Base-by-base conservation (phyloP, 495 filamentous ascomycete species). In the Bacidia rubella region DNA sequence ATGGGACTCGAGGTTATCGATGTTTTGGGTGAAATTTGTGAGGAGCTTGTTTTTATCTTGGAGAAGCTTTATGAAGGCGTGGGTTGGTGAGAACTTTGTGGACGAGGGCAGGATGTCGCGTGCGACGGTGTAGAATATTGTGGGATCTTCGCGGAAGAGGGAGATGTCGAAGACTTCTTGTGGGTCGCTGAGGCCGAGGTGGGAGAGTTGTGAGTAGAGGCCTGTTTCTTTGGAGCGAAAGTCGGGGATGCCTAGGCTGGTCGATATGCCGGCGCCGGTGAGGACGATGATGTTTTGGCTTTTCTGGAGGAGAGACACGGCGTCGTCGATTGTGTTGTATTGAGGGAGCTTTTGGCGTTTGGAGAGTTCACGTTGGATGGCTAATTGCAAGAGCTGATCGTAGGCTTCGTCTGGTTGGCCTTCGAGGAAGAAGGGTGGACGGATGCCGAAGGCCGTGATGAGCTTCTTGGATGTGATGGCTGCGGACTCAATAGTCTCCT, bases 21-120 rank as follows among this genome's bases (percentile, higher is more conserved):
- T 98, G 64, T 98, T 98, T 65, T 98, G 92, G 1, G 90, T 93
- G 68, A 95, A 98, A 67, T 96, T 95, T 23, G 90, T 97, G 47
- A 96, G 74, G 19, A 98, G 78, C 62, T 94, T 95, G 20, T 79
- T 81, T 64, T 90, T 87, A 54, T 89, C 74, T 63, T 97, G 89
- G 1, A 98, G 76, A n/a, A 96, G 74, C n/a, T 80, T 80, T 57
- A 98, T 93, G 69, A 98, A 98, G 39, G 81, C 84, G 67, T 98
- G 92, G 0, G 92, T 96, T 0, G 92, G 92, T 0, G 92, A 88
- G 67, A 77, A 83, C 56, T 81, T 83, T 12, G 77, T 70, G 1
- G 74, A 74, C 5, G 79, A 79, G 1, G 92, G 90, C 5, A 98
- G 68, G 53, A 97, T 95, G 61, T 94, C 88, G 57, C 84, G 84